phyloP scores from a whole-genome alignment of 2,329 filamentous ascomycete genomes.

The Leptographium galeiforme region DNA sequence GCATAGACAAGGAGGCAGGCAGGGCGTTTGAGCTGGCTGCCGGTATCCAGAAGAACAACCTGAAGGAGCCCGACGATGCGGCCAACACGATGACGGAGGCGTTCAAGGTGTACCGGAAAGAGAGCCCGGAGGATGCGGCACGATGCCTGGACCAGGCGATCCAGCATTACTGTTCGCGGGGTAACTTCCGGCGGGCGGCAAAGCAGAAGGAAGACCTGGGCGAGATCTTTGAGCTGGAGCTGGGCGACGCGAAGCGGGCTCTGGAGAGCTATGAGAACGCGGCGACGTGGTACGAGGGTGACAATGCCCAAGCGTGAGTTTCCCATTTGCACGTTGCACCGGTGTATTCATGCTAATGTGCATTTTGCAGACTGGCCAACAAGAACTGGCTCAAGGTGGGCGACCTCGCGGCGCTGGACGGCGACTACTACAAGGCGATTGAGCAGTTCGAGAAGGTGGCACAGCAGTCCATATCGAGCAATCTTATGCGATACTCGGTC shows the following conservation, averaged over 20 bases:
- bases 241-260: constrained; percentile 66
- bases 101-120: constrained; percentile 87
- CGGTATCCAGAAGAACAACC: constrained; percentile 61
- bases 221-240: constrained; percentile 71
- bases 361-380: constrained; percentile 59
- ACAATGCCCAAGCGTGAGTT: constrained; percentile 68
- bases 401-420: constrained; percentile 69
- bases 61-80: constrained; percentile 86
- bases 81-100: constrained; percentile 81
- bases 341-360: neutral
- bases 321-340: neutral
- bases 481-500: constrained; percentile 84
- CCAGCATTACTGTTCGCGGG: constrained; percentile 73
- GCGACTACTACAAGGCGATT: constrained; percentile 74
- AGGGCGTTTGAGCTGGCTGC: constrained; percentile 78
- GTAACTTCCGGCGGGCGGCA: constrained; percentile 82
- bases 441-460: constrained; percentile 76
- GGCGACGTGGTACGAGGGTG: constrained; percentile 77
- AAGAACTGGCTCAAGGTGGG: constrained; percentile 89
- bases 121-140: constrained; percentile 69
- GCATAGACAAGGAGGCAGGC: constrained; percentile 67
- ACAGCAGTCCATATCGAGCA: constrained; percentile 66
- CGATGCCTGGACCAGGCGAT: constrained; percentile 70
- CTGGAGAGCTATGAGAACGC: constrained; percentile 75
- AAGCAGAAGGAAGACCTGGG: constrained; percentile 81